Percentiles rank a stretch among this genome's conserved stretches.
phyloP scores from a whole-genome alignment of 257 asterid species.

The Plantago ovata region DNA sequence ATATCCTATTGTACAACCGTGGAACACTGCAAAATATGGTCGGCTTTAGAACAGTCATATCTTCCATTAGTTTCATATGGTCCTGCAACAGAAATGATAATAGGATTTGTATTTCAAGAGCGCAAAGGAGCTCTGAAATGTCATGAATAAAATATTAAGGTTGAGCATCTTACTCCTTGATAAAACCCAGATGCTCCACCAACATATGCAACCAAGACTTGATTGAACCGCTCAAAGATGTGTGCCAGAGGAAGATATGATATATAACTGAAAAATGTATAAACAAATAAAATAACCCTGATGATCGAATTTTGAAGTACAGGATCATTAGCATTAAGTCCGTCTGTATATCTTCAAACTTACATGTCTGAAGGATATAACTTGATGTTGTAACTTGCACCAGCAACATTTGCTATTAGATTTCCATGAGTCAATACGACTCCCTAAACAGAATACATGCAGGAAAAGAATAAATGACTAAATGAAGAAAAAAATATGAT shows the following conservation, averaged over 20 bases:
- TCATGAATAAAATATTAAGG: neutral
- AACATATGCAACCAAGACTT: conserved; percentile 38
- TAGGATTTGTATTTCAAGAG: neutral
- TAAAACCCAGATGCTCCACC: conserved; percentile 10
- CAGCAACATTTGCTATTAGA: conserved; percentile 78
- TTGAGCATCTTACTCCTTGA: conserved; percentile 28
- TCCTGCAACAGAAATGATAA: conserved; percentile 52
- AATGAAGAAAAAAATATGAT: conserved; percentile 1
- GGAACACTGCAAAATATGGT: conserved; percentile 96
- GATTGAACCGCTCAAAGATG: conserved; percentile 94
- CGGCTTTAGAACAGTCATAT: conserved; percentile 83
- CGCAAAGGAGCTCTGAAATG: conserved; percentile 10
- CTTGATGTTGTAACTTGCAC: conserved; percentile 41
- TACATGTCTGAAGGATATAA: conserved; percentile 79
- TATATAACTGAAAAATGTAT: conserved; percentile 56
- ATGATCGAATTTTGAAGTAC: neutral
- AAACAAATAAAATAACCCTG: conserved; percentile 3
- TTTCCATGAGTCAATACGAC: conserved; percentile 79
- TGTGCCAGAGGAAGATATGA: conserved; percentile 98
- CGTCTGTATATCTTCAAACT: conserved; percentile 23
- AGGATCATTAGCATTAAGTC: neutral
- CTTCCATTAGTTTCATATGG: conserved; percentile 87
- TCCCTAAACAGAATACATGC: conserved; percentile 50
- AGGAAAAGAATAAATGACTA: conserved; percentile 13
- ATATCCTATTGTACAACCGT: conserved; percentile 94